Base-by-base conservation (phyloP, 2,329 filamentous ascomycete genomes). In the Sporothrix sp. region DNA sequence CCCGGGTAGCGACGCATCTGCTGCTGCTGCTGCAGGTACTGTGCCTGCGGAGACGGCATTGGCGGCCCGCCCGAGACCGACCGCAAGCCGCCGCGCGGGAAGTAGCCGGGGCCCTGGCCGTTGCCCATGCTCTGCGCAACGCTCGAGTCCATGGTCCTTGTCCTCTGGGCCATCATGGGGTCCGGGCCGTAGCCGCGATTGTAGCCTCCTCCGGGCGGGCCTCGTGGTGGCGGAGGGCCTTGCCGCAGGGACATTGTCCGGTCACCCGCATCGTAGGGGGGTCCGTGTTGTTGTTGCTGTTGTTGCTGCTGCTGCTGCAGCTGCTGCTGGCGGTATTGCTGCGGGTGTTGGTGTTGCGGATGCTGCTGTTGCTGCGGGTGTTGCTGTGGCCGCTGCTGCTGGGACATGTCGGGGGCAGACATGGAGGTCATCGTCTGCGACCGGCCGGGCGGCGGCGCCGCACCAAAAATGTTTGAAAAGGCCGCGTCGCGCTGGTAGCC, bases 341-440 rank as follows among this genome's bases (percentile, higher is more conserved):
- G 47, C 2, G 37, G 50, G 3, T 53, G 55, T 3, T 49, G 52
- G 14, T 53, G 56, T 2, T 45, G 46, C 6, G n/a, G n/a, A n/a
- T n/a, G n/a, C n/a, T n/a, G n/a, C n/a, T n/a, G n/a, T n/a, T 50
- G 51, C 2, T 43, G 47, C 13, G 43, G 55, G 16, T 52, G 51
- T 13, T 50, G 49, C 62, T 48, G 58, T 44, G 51, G 52, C 43
- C 49, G 48, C 11, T 73, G 71, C 48, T 74, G 72, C 53, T 76
- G 72, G 60, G 69, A 70, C 65, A 72, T 71, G 60, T 71, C 66
- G 44, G 72, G 68, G 51, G 78, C 79, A 53, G 69, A 76, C 57
- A 88, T 83, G 51, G 86, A 89, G 57, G 84, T 93, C 89, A 97
- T 96, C 23, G 91, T 96, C 63, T 96, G 90, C 52, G 90, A 94